phyloP scores from a whole-genome alignment of 805 yeast genomes.

The Wickerhamomyces chambardii region DNA sequence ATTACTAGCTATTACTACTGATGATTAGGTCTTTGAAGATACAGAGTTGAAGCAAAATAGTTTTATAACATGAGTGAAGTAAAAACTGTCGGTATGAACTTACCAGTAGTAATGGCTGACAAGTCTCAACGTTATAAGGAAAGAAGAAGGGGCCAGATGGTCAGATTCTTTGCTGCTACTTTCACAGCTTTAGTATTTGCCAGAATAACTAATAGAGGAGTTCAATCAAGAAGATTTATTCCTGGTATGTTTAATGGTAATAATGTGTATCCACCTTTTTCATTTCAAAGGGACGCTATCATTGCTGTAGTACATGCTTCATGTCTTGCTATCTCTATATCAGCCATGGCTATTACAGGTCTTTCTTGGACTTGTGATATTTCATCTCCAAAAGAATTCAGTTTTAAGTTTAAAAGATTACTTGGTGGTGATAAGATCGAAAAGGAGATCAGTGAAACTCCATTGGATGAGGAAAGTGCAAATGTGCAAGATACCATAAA shows the following conservation, averaged over 20 bases:
- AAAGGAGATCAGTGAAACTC: conserved; percentile 29
- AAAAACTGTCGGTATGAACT: conserved; percentile 13
- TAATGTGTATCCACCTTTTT: conserved; percentile 78
- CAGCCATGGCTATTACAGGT: conserved; percentile 67
- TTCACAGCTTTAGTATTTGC: conserved; percentile 64
- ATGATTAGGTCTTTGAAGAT: too few species aligned
- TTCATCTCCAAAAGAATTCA: conserved; percentile 59
- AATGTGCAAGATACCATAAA: conserved; percentile 47
- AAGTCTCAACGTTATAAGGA: conserved; percentile 36
- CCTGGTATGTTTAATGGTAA: conserved; percentile 80
- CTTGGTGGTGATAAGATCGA: conserved; percentile 66
- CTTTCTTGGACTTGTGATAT: conserved; percentile 77
- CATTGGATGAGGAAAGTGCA: conserved; percentile 52
- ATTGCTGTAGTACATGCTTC: conserved; percentile 82
- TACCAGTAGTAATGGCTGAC: conserved; percentile 12
- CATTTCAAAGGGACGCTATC: conserved; percentile 75
- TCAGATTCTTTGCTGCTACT: conserved; percentile 64
- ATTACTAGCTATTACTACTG: too few species aligned
- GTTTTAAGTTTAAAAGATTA: conserved; percentile 50
- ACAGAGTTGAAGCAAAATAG: too few species aligned
- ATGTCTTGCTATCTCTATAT: conserved; percentile 59
- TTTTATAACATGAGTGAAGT: neutral
- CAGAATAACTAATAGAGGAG: conserved; percentile 67
- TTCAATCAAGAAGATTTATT: conserved; percentile 58
- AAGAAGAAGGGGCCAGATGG: conserved; percentile 65